Percentiles rank a stretch among this genome's conserved stretches.
Conservation (phyloP, 2,329 filamentous ascomycete species). For the Allantophomopsis cytisporea region DNA sequence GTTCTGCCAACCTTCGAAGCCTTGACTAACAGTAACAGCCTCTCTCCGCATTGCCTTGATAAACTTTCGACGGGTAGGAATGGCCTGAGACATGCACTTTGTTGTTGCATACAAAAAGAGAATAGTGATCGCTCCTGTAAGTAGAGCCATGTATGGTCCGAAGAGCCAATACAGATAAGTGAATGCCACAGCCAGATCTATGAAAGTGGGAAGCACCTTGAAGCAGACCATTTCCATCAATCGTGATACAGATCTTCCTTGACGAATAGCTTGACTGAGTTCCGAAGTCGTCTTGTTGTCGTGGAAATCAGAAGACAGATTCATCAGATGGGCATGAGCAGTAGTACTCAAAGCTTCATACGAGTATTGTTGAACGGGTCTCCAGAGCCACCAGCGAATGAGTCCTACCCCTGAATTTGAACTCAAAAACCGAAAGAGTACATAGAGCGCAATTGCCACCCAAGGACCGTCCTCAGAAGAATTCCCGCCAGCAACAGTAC, state of each 20-base stretch:
- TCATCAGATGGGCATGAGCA: constrained; percentile 54
- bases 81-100: constrained; percentile 18
- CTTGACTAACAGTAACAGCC: constrained; percentile 21
- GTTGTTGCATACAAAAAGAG: constrained; percentile 37
- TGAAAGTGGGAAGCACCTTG: constrained; percentile 43
- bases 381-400: constrained; percentile 34
- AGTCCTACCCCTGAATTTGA: constrained; percentile 35
- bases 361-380: constrained; percentile 40
- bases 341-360: constrained; percentile 43
- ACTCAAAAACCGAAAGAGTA: constrained; percentile 30
- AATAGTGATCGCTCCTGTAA: constrained; percentile 28
- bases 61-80: constrained; percentile 19
- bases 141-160: constrained; percentile 42
- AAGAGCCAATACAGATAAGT: constrained; percentile 47
- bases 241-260: constrained; percentile 44
- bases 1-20: constrained; percentile 23
- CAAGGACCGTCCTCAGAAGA: constrained; percentile 30
- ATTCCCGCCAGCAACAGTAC: constrained; percentile 21
- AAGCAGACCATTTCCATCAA: constrained; percentile 47
- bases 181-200: constrained; percentile 48
- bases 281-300: constrained; percentile 50
- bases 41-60: constrained; percentile 19
- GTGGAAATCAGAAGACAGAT: constrained; percentile 59
- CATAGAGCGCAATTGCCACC: constrained; percentile 36
- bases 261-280: constrained; percentile 49